Conservation (phyloP, 805 yeast species). For the Wickerhamomyces rabaulensis region DNA sequence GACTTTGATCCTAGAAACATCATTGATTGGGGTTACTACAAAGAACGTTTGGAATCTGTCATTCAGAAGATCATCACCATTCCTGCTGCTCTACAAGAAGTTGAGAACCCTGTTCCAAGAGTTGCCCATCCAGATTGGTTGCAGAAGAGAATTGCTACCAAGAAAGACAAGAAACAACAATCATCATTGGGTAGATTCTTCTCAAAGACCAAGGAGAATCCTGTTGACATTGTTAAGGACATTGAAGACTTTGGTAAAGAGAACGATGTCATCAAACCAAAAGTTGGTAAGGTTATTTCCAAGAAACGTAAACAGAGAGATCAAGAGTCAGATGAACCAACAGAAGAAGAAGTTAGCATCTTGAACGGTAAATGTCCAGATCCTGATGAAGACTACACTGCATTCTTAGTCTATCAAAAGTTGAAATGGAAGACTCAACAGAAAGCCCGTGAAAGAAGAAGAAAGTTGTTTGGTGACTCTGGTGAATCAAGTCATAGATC, state of each 20-base stretch:
- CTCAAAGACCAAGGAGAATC: conserved; percentile 36
- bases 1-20: conserved; percentile 84
- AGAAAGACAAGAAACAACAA: conserved; percentile 70
- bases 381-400: conserved; percentile 60
- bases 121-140: conserved; percentile 95
- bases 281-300: conserved; percentile 33
- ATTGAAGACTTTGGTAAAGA: conserved; percentile 66
- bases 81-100: conserved; percentile 92
- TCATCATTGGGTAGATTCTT: conserved; percentile 58
- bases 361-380: conserved; percentile 56
- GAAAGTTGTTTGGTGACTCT: conserved; percentile 70
- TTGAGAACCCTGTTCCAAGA: conserved; percentile 89
- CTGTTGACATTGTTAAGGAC: conserved; percentile 45
- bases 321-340: conserved; percentile 27
- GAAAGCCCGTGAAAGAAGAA: conserved; percentile 66
- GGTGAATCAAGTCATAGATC: conserved; percentile 49
- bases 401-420: conserved; percentile 71
- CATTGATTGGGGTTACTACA: conserved; percentile 90
- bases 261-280: conserved; percentile 18
- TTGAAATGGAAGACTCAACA: conserved; percentile 81
- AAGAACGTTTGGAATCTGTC: conserved; percentile 86
- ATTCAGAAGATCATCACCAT: conserved; percentile 92
- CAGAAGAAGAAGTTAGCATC: conserved; percentile 47
- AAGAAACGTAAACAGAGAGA: conserved; percentile 29
- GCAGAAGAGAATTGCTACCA: conserved; percentile 50